Evolutionary conservation across 108 stramenopile species (phyloP).

Genomic region (Cyclotella cryptica): DNA sequence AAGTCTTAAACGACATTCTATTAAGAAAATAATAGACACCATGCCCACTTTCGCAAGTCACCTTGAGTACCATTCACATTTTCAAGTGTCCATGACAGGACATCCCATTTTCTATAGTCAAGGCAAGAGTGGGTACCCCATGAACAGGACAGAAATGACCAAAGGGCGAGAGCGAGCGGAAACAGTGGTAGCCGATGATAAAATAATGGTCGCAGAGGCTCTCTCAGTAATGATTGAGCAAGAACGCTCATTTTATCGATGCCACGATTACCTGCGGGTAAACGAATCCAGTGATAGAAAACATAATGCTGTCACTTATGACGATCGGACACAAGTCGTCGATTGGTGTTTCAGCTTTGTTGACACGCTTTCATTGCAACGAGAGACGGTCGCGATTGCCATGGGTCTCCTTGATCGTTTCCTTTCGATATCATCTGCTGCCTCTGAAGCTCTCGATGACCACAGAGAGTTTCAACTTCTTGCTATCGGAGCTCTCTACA

Average conservation of each 20-base stretch:
- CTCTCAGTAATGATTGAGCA: conserved; percentile 15
- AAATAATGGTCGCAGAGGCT: conserved; percentile 1
- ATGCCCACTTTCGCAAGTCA: too few species aligned
- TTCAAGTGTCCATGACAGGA: too few species aligned
- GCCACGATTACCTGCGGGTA: conserved; percentile 16
- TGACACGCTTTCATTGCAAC: conserved; percentile 52
- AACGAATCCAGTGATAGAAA: background rate
- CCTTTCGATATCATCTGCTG: conserved; percentile 25
- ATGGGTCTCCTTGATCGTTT: conserved; percentile 67
- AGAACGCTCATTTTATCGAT: background rate
- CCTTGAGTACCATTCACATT: too few species aligned
- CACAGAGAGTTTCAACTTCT: conserved; percentile 59
- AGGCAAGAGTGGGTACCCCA: too few species aligned
- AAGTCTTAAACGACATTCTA: too few species aligned
- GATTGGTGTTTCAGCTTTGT: conserved; percentile 66
- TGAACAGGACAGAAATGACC: too few species aligned
- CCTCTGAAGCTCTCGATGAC: conserved; percentile 4
- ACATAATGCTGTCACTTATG: background rate
- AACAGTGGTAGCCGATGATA: too few species aligned
- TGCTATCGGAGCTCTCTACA: conserved; percentile 59
- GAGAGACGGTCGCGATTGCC: conserved; percentile 68
- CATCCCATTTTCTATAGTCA: too few species aligned
- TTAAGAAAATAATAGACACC: too few species aligned
- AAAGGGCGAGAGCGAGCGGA: too few species aligned
- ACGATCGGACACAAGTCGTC: conserved; percentile 40